Evolutionary conservation across 1,139 yeast genomes (phyloP), one percentile per base, ranked within the genome.

Genomic region (Sugiyamaella castrensis): DNA sequence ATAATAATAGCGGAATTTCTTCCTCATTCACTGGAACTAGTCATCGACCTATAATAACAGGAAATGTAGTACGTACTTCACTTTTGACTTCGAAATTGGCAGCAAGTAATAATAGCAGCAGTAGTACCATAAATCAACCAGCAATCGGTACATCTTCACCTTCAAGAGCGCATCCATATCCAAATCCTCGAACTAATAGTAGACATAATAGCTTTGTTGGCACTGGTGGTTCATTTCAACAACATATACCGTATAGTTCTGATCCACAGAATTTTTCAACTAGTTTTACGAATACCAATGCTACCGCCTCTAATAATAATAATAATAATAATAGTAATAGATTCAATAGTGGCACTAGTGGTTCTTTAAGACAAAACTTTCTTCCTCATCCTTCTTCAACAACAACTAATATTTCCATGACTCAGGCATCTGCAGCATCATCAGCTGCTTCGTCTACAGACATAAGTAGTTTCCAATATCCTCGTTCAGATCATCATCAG

Each of bases 31-130:
- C 51, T 7, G 39, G 39, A 11, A 12, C 45, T n/a, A 43, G 37
- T 8, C 34, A 42, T 19, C 24, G 24, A 12, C 35, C 45, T 2
- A 11, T 46, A 11, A 33, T 27, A 13, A 40, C 40, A n/a, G 44
- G 41, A 2, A 30, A 47, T 33, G 41, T 31, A 27, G 46, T 51
- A 34, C 54, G 65, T 15, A 61, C 65, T 2, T 62, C 67, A 15
- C 51, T 66, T 28, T 51, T 65, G 40, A 63, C 68, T 3, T 62
- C 69, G 2, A 61, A 59, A 45, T 57, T 65, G 33, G 63, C 66
- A 8, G 59, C 54, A 16, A 51, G 52, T n/a, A 44, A 39, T 13
- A 46, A 42, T 29, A 30, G 30, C 38, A 43, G 19, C 34, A 44
- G 34, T 40, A 43, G 36, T 33, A 38, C 13, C 40, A 32, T 26